Evolutionary conservation across 1,284 basidiomycete species (phyloP), one percentile per base, ranked within the genome.

Genomic region (Schizophyllum amplum): DNA sequence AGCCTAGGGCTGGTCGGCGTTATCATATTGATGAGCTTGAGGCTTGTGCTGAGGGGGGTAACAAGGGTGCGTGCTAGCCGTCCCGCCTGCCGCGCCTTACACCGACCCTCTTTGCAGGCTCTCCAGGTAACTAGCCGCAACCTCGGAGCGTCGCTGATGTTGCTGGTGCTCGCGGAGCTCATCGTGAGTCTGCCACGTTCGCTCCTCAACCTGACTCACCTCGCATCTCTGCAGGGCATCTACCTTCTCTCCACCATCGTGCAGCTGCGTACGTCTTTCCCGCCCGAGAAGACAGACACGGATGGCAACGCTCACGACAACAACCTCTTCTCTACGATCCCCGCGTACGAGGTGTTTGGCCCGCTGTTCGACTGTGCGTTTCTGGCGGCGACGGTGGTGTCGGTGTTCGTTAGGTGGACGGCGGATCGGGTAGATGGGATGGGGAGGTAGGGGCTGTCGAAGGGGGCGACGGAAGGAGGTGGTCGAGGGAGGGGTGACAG

Each of bases 201-300:
- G 20, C 27, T 22, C 33, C n/a, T 6, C 6, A 6, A 26, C 53
- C 51, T 52, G 15, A 33, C 27, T 47, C 6, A 53, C 55, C 51
- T 57, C 50, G 25, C n/a, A 50, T 42, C 42, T 21, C 26, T 24
- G 2, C 54, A 90, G 88, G 86, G 84, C 15, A 87, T 87, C 55
- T 91, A 90, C 64, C 78, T 90, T 46, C 78, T 91, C 23, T 84
- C 87, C 1, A 91, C 87, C 0, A 72, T 90, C 52, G 82, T 90
- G 17, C 88, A 91, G 67, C 73, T 91, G 47, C 84, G 88, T 49
- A 83, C 83, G 20, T 83, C 85, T 4, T 90, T 90, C 66, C 88
- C 87, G 4, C 83, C 83, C 5, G 51, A 54, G 11, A 62, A 62
- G n/a, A 56, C 56, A n/a, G n/a, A n/a, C n/a, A n/a, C n/a, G n/a